These are phyloP conservation scores for Sporothrix brasiliensis DNA, from an alignment of 2,329 filamentous ascomycete genomes.

Conservation along the genomic window DNA sequence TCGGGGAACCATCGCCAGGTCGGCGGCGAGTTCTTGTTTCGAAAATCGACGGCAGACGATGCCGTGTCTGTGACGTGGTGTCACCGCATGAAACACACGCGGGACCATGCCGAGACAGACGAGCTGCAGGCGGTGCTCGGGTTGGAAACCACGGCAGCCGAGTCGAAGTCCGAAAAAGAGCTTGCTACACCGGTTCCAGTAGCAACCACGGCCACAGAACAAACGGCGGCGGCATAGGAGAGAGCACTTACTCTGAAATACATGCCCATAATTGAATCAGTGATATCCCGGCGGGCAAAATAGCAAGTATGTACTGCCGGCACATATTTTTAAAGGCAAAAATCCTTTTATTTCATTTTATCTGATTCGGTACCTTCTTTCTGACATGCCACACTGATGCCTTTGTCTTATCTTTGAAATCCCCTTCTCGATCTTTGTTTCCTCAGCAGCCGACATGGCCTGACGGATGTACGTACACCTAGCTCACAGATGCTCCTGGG, in stretches of 20 bases:
- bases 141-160: slow-evolving; percentile 44
- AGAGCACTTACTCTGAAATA: background rate
- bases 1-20: slow-evolving; percentile 69
- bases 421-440: background rate
- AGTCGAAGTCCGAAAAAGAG: background rate
- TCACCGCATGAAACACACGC: slow-evolving; percentile 76
- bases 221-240: background rate
- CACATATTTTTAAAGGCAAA: background rate
- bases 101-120: slow-evolving; percentile 74
- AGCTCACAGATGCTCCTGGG: slow-evolving; percentile 35
- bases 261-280: background rate
- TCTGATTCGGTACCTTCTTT: too few relatives aligned
- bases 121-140: slow-evolving; percentile 67
- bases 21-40: slow-evolving; percentile 79
- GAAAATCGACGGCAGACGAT: slow-evolving; percentile 42
- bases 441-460: too few relatives aligned
- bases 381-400: too few relatives aligned
- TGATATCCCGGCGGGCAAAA: slow-evolving; percentile 7
- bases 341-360: too few relatives aligned
- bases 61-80: slow-evolving; percentile 67
- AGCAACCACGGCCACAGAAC: background rate
- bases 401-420: too few relatives aligned
- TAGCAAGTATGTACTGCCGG: background rate
- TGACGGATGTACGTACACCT: too few relatives aligned
- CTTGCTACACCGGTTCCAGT: background rate